phyloP scores from a whole-genome alignment of 2,329 filamentous ascomycete genomes.

The Cladosporium sp. region DNA sequence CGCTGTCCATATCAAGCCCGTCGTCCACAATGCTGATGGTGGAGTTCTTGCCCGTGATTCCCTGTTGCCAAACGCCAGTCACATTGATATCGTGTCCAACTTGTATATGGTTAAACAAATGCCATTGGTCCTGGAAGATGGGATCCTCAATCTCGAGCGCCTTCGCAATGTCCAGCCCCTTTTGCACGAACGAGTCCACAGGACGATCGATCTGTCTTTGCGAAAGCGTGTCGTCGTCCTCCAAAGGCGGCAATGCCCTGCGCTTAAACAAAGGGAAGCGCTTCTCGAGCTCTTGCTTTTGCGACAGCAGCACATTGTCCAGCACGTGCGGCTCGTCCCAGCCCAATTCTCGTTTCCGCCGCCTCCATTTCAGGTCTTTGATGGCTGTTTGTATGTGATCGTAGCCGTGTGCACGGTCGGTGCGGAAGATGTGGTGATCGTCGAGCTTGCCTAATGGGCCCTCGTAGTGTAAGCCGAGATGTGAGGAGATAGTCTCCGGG shows the following conservation, averaged over 20 bases:
- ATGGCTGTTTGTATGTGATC: slow-evolving; percentile 52
- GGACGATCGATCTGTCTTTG: slow-evolving; percentile 20
- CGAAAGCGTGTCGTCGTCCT: slow-evolving; percentile 20
- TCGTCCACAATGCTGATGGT: slow-evolving; percentile 96
- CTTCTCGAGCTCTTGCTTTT: slow-evolving; percentile 72
- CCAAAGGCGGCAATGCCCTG: slow-evolving; percentile 37
- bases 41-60: slow-evolving; percentile 83
- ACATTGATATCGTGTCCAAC: slow-evolving; percentile 92
- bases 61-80: slow-evolving; percentile 87
- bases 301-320: slow-evolving; percentile 73
- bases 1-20: slow-evolving; percentile 92
- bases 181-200: slow-evolving; percentile 53
- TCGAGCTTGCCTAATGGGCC: slow-evolving; percentile 76
- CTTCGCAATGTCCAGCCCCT: slow-evolving; percentile 63
- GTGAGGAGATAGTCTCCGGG: slow-evolving; percentile 69
- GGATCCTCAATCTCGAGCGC: slow-evolving; percentile 80
- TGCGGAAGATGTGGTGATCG: slow-evolving; percentile 82
- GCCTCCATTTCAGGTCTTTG: slow-evolving; percentile 56
- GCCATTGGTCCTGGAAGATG: slow-evolving; percentile 94
- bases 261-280: slow-evolving; percentile 61
- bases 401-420: slow-evolving; percentile 57
- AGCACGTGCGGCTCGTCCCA: slow-evolving; percentile 58
- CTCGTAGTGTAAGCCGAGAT: slow-evolving; percentile 77
- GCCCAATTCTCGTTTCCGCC: slow-evolving; percentile 62
- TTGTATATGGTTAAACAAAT: slow-evolving; percentile 81